Conservation (phyloP, 164 flowering plant species). For the Magnolia kwangsiensis region DNA sequence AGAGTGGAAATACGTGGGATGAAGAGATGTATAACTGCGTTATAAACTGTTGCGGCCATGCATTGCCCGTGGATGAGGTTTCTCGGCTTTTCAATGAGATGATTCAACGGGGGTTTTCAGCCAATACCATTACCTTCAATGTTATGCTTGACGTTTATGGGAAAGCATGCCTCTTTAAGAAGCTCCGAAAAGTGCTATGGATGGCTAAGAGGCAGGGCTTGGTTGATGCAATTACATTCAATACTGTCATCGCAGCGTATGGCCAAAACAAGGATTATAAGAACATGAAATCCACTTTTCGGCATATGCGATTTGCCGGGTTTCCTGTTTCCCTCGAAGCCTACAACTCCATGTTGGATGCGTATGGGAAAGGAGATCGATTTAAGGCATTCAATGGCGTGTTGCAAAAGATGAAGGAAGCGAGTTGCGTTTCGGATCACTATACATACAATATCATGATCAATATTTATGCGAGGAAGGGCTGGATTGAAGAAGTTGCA, state of each 20-base stretch:
- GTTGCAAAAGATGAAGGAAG: constrained; percentile 59
- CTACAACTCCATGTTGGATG: constrained; percentile 87
- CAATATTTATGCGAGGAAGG: constrained; percentile 78
- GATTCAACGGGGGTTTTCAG: constrained; percentile 54
- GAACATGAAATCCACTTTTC: constrained; percentile 54
- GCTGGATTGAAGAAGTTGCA: constrained; percentile 89
- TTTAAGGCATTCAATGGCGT: constrained; percentile 61
- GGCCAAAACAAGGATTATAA: constrained; percentile 58
- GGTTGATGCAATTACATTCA: constrained; percentile 75
- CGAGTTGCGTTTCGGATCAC: constrained; percentile 49
- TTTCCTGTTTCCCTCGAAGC: constrained; percentile 87
- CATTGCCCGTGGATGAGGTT: constrained; percentile 86
- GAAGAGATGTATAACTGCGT: constrained; percentile 85
- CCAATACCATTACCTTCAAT: constrained; percentile 68
- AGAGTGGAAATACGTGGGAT: constrained; percentile 66
- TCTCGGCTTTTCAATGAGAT: constrained; percentile 76
- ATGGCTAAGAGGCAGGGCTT: constrained; percentile 62
- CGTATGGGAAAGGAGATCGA: constrained; percentile 76
- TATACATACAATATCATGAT: constrained; percentile 85
- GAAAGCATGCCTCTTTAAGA: constrained; percentile 65
- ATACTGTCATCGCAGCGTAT: constrained; percentile 86
- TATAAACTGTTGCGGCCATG: constrained; percentile 88
- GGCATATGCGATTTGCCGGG: constrained; percentile 67
- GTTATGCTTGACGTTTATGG: constrained; percentile 81
- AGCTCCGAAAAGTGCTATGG: constrained; percentile 55